These are phyloP conservation scores for Biscogniauxia marginata DNA, from an alignment of 2,329 filamentous ascomycete genomes.

Conservation along the genomic window DNA sequence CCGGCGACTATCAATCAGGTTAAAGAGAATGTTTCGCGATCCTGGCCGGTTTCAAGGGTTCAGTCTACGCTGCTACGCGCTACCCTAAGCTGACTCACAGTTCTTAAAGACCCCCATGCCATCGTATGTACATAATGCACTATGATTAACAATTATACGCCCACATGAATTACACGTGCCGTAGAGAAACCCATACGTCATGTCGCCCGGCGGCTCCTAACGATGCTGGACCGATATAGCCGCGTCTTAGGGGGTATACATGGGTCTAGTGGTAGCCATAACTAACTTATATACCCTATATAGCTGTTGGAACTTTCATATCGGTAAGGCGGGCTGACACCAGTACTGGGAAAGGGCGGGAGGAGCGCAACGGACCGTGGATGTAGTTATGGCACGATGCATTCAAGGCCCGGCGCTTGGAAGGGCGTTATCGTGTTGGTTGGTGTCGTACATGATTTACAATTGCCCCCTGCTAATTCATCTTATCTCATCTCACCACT, in stretches of 20 bases:
- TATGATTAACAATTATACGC: not conserved
- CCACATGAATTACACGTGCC: not conserved
- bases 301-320: too few species aligned
- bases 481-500: not conserved
- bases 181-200: not conserved
- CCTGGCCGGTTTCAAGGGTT: too few species aligned
- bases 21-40: too few species aligned
- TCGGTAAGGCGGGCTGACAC: not conserved
- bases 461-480: not conserved
- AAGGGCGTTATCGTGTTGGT: too few species aligned
- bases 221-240: too few species aligned
- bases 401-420: too few species aligned
- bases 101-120: too few species aligned
- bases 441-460: not conserved
- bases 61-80: too few species aligned
- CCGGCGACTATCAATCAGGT: too few species aligned
- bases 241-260: too few species aligned
- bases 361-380: not conserved
- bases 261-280: not conserved
- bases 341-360: not conserved
- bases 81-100: too few species aligned
- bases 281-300: too few species aligned
- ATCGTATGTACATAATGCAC: not conserved
- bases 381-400: not conserved
- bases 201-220: not conserved